Evolutionary conservation across 2,329 filamentous ascomycete species (phyloP).

Genomic region (Cryphonectria nitschkei): DNA sequence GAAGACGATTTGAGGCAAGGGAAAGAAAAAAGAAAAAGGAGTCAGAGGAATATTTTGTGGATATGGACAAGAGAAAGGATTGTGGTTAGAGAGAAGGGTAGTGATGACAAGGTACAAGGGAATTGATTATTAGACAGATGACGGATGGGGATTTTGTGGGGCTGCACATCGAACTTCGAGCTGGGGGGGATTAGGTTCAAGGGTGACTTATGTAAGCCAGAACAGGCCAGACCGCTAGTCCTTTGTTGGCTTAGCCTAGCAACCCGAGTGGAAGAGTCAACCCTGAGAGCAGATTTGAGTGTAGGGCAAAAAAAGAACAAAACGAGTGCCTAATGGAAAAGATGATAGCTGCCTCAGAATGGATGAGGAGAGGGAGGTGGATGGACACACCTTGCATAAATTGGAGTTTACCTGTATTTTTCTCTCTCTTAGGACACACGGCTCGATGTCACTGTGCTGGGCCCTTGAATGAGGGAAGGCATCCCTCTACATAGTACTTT

Average conservation of each 20-base stretch:
- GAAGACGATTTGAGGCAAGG: no score
- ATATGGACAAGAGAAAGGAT: slow-evolving; percentile 13
- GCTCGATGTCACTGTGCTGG: not conserved
- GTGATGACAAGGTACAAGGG: slow-evolving; percentile 14
- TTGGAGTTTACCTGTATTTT: not conserved
- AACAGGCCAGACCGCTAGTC: not conserved
- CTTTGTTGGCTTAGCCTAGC: not conserved
- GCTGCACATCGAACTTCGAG: slow-evolving; percentile 7
- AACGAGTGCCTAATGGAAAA: not conserved
- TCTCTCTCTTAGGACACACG: not conserved
- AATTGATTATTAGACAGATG: slow-evolving; percentile 13
- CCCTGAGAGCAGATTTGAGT: no score
- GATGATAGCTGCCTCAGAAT: not conserved
- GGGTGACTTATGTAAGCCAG: slow-evolving; percentile 8
- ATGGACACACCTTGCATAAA: not conserved
- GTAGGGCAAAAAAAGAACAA: not conserved
- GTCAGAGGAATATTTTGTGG: slow-evolving; percentile 10
- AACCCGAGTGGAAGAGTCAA: not conserved
- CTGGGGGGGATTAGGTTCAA: not conserved
- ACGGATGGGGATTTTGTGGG: slow-evolving; percentile 14
- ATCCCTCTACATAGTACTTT: not conserved
- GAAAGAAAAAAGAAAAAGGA: not conserved
- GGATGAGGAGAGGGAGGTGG: not conserved
- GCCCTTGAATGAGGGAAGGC: slow-evolving; percentile 1
- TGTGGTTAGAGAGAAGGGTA: slow-evolving; percentile 13